Evolutionary conservation across 192 early-diverging fungal genomes (phyloP).

Genomic region (Coemansia sp.): DNA sequence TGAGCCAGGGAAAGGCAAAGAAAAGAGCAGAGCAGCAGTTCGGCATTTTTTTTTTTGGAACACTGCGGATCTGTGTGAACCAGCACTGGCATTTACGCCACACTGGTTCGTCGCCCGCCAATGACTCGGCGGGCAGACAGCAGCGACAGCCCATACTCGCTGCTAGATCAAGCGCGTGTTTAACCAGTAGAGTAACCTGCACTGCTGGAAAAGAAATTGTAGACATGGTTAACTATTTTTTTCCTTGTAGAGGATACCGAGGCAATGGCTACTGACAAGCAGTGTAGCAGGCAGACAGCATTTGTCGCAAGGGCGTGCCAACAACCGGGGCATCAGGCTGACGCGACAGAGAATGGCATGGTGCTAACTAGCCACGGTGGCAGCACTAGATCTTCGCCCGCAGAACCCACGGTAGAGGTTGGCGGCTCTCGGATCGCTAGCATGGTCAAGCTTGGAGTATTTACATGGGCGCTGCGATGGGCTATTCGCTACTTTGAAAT

Average conservation of each 20-base stretch:
- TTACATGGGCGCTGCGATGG: conserved; percentile 28
- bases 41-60: too few relatives aligned
- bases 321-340: conserved; percentile 10
- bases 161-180: too few relatives aligned
- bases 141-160: too few relatives aligned
- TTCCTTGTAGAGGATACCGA: background rate
- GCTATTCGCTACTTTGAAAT: conserved; percentile 43
- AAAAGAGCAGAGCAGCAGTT: too few relatives aligned
- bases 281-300: conserved; percentile 16
- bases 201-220: background rate
- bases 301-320: conserved; percentile 30
- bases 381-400: background rate
- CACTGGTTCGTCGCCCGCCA: too few relatives aligned
- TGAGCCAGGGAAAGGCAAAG: too few relatives aligned
- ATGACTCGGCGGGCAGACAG: too few relatives aligned
- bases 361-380: background rate
- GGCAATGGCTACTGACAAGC: background rate
- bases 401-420: background rate
- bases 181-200: too few relatives aligned
- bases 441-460: conserved; percentile 21
- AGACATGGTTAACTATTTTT: background rate
- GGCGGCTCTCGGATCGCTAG: conserved; percentile 17
- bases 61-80: too few relatives aligned
- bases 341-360: conserved; percentile 15
- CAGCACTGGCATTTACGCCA: too few relatives aligned